These are phyloP conservation scores for Arxiozyma heterogenica DNA, from an alignment of 1,139 yeast species.

Conservation along the genomic window DNA sequence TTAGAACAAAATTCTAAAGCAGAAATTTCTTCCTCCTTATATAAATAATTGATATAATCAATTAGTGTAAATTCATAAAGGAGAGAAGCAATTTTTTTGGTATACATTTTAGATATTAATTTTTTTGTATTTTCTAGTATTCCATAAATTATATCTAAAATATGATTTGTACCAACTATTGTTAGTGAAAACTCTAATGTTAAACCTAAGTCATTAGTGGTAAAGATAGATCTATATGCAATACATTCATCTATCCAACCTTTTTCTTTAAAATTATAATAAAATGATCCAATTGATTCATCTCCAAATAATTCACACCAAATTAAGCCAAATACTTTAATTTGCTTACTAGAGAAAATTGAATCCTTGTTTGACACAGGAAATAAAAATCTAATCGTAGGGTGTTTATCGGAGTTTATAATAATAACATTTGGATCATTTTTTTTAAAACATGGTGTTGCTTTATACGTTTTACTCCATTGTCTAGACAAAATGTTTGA, in stretches of 20 bases:
- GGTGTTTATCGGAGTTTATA: constrained; percentile 27
- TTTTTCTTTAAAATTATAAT: constrained; percentile 29
- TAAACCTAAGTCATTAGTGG: constrained; percentile 31
- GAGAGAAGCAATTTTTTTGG: constrained; percentile 31
- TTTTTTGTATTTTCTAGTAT: constrained; percentile 29
- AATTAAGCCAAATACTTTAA: constrained; percentile 30
- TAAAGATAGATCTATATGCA: constrained; percentile 36
- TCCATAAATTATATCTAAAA: constrained; percentile 28
- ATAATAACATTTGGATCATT: constrained; percentile 18
- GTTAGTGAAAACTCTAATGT: constrained; percentile 43
- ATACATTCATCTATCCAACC: constrained; percentile 33
- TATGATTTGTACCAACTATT: constrained; percentile 32
- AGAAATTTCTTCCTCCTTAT: constrained; percentile 31
- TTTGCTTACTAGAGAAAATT: constrained; percentile 12
- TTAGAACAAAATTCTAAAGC: constrained; percentile 41
- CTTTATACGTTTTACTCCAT: constrained; percentile 17
- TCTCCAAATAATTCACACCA: constrained; percentile 59
- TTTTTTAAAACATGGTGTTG: constrained; percentile 17
- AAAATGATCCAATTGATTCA: constrained; percentile 44
- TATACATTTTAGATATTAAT: constrained; percentile 16
- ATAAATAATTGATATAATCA: constrained; percentile 38
- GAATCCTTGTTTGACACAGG: constrained; percentile 28
- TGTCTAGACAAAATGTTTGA: background rate
- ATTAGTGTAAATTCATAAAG: constrained; percentile 40
- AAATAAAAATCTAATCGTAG: constrained; percentile 34